Percentiles rank a stretch among this genome's conserved stretches.
These are phyloP conservation scores for Terana coerulea DNA, from an alignment of 768 basidiomycete genomes.

Conservation along the genomic window DNA sequence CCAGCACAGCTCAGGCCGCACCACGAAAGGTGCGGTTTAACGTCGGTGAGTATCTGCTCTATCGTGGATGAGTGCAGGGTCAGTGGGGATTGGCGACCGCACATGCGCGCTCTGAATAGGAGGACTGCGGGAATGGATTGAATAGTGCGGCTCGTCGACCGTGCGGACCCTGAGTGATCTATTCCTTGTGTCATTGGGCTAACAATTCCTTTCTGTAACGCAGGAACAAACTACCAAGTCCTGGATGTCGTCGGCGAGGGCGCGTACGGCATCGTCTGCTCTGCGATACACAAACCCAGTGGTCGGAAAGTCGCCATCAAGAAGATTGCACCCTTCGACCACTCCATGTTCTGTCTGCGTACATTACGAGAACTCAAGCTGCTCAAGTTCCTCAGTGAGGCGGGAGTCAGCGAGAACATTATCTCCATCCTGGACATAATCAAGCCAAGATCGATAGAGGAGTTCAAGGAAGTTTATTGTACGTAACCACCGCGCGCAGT, in stretches of 20 bases:
- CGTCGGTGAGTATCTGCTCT: slow-evolving; percentile 60
- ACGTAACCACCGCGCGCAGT: slow-evolving; percentile 26
- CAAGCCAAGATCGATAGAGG: slow-evolving; percentile 74
- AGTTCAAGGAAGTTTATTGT: slow-evolving; percentile 85
- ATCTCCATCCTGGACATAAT: slow-evolving; percentile 89
- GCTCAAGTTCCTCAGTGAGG: slow-evolving; percentile 78
- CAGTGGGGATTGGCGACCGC: neutral
- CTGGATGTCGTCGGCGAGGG: slow-evolving; percentile 91
- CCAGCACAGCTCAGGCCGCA: slow-evolving; percentile 46
- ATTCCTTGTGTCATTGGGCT: too few relatives aligned
- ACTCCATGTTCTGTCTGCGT: slow-evolving; percentile 86
- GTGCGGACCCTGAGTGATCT: too few relatives aligned
- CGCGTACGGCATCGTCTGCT: slow-evolving; percentile 91
- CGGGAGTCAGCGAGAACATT: slow-evolving; percentile 89
- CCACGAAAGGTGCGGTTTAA: slow-evolving; percentile 88
- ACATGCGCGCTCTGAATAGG: neutral
- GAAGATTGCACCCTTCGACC: slow-evolving; percentile 92
- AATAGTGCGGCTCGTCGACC: too few relatives aligned
- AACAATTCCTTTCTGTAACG: neutral
- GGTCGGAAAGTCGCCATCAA: slow-evolving; percentile 93
- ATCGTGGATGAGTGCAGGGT: too few relatives aligned
- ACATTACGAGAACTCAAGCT: slow-evolving; percentile 58
- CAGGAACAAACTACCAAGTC: slow-evolving; percentile 56
- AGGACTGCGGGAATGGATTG: too few relatives aligned
- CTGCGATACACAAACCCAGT: slow-evolving; percentile 73